These are phyloP conservation scores for Nymphaea thermarum DNA, from an alignment of 164 flowering plant species.

Conservation along the genomic window DNA sequence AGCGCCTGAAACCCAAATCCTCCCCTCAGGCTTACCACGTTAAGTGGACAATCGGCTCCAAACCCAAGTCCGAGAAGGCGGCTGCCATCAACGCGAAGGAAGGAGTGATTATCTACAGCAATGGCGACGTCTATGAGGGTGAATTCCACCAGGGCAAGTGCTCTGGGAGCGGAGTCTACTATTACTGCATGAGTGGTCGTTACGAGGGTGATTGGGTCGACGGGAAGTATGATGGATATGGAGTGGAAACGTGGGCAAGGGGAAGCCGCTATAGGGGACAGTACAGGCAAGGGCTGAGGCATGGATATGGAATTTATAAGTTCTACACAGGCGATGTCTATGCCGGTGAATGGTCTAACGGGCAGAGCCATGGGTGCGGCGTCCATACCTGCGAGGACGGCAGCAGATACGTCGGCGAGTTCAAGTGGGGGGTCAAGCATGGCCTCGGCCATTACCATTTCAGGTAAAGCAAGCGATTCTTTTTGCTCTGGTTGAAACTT, in stretches of 20 bases:
- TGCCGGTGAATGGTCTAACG: constrained; percentile 76
- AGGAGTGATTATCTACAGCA: constrained; percentile 53
- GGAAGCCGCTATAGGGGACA: constrained; percentile 82
- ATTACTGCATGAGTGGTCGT: constrained; percentile 63
- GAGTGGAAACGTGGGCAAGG: constrained; percentile 80
- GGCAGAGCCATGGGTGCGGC: constrained; percentile 82
- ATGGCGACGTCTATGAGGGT: constrained; percentile 77
- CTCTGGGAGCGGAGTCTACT: constrained; percentile 78
- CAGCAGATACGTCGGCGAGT: constrained; percentile 69
- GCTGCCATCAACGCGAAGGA: constrained; percentile 27
- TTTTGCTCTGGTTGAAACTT: not conserved
- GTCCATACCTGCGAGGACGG: constrained; percentile 70
- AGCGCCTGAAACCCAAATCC: constrained; percentile 22
- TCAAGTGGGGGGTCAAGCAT: constrained; percentile 84
- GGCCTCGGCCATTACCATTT: constrained; percentile 79
- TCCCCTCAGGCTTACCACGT: constrained; percentile 16
- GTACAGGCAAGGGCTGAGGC: constrained; percentile 65
- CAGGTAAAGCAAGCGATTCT: constrained; percentile 27
- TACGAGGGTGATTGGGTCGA: constrained; percentile 88
- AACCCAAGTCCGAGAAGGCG: constrained; percentile 26
- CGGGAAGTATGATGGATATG: constrained; percentile 72
- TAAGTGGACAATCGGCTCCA: constrained; percentile 75
- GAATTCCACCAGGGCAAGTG: constrained; percentile 73
- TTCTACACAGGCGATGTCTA: constrained; percentile 78
- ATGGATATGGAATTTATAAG: constrained; percentile 70